These are phyloP conservation scores for Ustilago sp. DNA, from an alignment of 1,284 basidiomycete genomes.

Conservation along the genomic window DNA sequence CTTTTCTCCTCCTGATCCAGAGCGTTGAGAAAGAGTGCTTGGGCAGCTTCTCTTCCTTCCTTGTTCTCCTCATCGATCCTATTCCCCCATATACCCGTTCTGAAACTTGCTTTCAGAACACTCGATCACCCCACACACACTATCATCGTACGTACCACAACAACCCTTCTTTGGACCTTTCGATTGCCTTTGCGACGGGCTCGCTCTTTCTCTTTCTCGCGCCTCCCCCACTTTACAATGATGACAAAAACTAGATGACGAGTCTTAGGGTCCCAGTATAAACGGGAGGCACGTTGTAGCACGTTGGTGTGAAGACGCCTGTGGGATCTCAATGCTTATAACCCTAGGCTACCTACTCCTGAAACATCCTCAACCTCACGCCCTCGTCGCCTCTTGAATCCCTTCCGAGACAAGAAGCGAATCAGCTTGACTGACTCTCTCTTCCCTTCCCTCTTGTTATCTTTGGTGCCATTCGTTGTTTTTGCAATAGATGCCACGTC, in stretches of 20 bases:
- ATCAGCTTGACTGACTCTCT: slow-evolving; percentile 12
- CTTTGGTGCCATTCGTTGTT: background rate
- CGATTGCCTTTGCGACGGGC: background rate
- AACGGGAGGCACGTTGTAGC: slow-evolving; percentile 47
- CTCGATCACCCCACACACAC: slow-evolving; percentile 30
- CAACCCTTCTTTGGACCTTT: background rate
- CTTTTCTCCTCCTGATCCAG: background rate
- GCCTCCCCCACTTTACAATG: slow-evolving; percentile 21
- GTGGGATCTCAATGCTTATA: slow-evolving; percentile 57
- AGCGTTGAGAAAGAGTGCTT: background rate
- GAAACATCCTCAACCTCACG: slow-evolving; percentile 19
- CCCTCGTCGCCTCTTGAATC: background rate
- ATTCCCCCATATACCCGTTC: slow-evolving; percentile 46
- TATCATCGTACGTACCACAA: slow-evolving; percentile 28
- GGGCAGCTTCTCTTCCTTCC: background rate
- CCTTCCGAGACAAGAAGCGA: background rate
- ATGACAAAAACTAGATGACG: slow-evolving; percentile 66
- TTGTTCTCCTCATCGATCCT: slow-evolving; percentile 41
- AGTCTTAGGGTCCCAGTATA: slow-evolving; percentile 58
- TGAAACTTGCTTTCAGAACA: slow-evolving; percentile 45
- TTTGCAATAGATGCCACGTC: slow-evolving; percentile 43
- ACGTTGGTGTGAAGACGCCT: slow-evolving; percentile 40
- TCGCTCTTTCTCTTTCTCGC: background rate
- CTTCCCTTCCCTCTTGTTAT: background rate
- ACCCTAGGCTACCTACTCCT: slow-evolving; percentile 65